A percentile compares a stretch with the other conserved stretches of the same genome.
phyloP scores from a whole-genome alignment of 2,329 filamentous ascomycete species.

The Paecilomyces niveus region DNA sequence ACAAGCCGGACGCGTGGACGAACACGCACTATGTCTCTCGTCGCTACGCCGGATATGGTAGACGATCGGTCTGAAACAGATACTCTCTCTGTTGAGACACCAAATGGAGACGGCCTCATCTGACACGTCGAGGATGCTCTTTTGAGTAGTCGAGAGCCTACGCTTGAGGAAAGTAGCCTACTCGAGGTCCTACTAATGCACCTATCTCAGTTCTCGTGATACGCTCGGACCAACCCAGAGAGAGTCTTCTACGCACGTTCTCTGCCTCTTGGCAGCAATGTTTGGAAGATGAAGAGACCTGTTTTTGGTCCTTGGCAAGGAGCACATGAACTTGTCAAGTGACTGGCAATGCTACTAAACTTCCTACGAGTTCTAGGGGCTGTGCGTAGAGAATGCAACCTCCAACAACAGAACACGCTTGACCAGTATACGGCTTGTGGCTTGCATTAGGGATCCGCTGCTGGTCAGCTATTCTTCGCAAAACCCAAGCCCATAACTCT shows the following conservation, averaged over 20 bases:
- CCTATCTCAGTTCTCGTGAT: not conserved
- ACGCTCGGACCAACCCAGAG: not conserved
- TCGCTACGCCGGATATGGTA: not conserved
- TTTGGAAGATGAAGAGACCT: not conserved
- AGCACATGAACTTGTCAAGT: not conserved
- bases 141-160: not conserved
- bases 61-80: not conserved
- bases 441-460: not conserved
- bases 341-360: not conserved
- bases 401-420: not conserved
- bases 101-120: no score
- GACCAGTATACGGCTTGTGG: not conserved
- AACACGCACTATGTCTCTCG: not conserved
- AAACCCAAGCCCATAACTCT: not conserved
- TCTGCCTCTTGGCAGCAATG: not conserved
- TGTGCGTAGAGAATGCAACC: not conserved
- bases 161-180: not conserved
- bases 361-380: not conserved
- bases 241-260: not conserved
- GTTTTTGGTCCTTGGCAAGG: no score
- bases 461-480: not conserved
- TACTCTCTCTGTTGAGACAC: conserved; percentile 1
- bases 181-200: not conserved
- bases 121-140: not conserved
- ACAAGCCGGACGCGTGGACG: not conserved